Percentiles rank a stretch among this genome's conserved stretches.
Evolutionary conservation across 495 filamentous ascomycete species (phyloP).

Genomic region (Hamigera avellanea): DNA sequence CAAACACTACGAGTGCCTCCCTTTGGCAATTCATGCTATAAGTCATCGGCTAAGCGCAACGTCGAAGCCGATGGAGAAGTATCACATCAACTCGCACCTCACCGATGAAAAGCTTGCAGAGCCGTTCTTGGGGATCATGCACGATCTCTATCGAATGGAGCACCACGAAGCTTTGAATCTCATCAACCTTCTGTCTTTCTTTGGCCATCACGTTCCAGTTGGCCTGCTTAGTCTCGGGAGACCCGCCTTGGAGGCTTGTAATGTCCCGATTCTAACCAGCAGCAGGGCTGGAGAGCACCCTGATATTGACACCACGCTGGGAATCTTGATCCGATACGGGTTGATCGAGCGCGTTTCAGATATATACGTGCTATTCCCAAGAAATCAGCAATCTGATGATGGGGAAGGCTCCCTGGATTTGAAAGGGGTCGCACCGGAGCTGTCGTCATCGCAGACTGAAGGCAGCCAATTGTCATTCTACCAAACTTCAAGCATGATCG

Average conservation of each 20-base stretch:
- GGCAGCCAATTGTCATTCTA: slow-evolving; percentile 38
- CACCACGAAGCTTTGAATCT: slow-evolving; percentile 56
- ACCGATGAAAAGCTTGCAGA: slow-evolving; percentile 56
- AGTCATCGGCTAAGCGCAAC: slow-evolving; percentile 64
- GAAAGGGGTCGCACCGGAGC: slow-evolving; percentile 15
- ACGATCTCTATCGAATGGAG: slow-evolving; percentile 50
- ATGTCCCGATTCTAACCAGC: slow-evolving; percentile 36
- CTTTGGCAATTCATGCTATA: slow-evolving; percentile 68
- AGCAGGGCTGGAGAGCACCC: slow-evolving; percentile 38
- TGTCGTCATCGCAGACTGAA: slow-evolving; percentile 26
- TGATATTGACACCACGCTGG: slow-evolving; percentile 58
- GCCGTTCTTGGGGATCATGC: slow-evolving; percentile 59
- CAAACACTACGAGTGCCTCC: slow-evolving; percentile 56
- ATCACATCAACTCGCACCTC: slow-evolving; percentile 53
- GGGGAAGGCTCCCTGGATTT: slow-evolving; percentile 10
- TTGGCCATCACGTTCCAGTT: slow-evolving; percentile 63
- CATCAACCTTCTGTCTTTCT: slow-evolving; percentile 63
- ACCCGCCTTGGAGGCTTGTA: slow-evolving; percentile 39
- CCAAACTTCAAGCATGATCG: slow-evolving; percentile 39
- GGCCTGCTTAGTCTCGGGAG: slow-evolving; percentile 60
- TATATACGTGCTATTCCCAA: slow-evolving; percentile 26
- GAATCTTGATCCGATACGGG: slow-evolving; percentile 56
- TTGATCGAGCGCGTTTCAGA: slow-evolving; percentile 47
- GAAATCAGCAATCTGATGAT: slow-evolving; percentile 14
- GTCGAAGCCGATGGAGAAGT: slow-evolving; percentile 56